phyloP scores from a whole-genome alignment of 2,329 filamentous ascomycete species.

The Rutstroemia sp. region DNA sequence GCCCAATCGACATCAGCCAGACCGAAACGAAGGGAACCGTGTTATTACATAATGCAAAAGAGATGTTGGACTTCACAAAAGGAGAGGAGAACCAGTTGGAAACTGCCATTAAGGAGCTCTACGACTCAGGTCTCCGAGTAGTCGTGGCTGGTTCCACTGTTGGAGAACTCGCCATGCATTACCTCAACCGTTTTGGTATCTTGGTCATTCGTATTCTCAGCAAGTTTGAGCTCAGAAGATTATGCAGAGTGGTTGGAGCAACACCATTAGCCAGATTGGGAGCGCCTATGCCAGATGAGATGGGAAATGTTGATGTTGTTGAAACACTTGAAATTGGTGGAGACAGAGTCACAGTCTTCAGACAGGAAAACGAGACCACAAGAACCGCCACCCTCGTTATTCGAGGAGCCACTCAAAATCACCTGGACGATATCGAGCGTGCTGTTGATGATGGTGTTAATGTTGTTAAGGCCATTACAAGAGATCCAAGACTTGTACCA shows the following conservation, averaged over 20 bases:
- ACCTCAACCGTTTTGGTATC: conserved; percentile 95
- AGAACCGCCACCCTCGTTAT: conserved; percentile 91
- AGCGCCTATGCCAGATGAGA: conserved; percentile 99
- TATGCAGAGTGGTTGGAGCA: conserved; percentile 93
- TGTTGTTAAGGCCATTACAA: conserved; percentile 95
- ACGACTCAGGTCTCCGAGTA: conserved; percentile 88
- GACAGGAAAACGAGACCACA: conserved; percentile 89
- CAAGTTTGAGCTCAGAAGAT: conserved; percentile 91
- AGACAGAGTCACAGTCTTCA: conserved; percentile 95
- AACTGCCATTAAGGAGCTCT: conserved; percentile 84
- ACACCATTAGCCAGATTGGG: conserved; percentile 93
- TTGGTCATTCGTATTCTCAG: conserved; percentile 94
- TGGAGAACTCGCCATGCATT: conserved; percentile 92
- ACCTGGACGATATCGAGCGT: conserved; percentile 93
- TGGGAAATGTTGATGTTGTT: conserved; percentile 89
- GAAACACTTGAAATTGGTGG: conserved; percentile 97
- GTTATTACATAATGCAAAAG: conserved; percentile 90
- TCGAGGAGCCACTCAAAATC: conserved; percentile 93
- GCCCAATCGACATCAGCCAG: conserved; percentile 89
- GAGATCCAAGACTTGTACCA: conserved; percentile 82
- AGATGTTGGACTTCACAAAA: conserved; percentile 98
- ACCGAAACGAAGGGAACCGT: conserved; percentile 99
- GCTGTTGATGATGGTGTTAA: conserved; percentile 98
- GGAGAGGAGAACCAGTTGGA: conserved; percentile 93
- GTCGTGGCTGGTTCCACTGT: conserved; percentile 89